Percentiles rank a stretch among this genome's conserved stretches.
Conservation (phyloP, 768 basidiomycete genomes). For the Hortiboletus campestris region DNA sequence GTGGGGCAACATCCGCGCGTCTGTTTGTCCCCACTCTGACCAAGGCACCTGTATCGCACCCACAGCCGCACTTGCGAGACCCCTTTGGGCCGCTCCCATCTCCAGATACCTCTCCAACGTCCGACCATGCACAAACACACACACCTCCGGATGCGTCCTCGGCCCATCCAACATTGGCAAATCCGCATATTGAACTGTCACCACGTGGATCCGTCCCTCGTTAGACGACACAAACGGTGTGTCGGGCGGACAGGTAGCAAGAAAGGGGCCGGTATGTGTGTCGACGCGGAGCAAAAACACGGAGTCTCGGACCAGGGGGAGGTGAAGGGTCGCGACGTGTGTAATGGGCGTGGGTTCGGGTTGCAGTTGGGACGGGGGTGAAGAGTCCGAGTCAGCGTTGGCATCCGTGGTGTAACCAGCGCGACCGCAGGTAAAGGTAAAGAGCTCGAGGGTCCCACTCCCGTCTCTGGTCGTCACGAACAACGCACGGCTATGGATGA, state of each 20-base stretch:
- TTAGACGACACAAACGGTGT: slow-evolving; percentile 28
- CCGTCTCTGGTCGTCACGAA: slow-evolving; percentile 37
- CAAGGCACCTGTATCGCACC: slow-evolving; percentile 26
- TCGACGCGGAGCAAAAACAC: slow-evolving; percentile 17
- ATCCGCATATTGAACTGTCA: slow-evolving; percentile 25
- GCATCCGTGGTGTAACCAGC: too few species aligned
- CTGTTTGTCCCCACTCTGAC: slow-evolving; percentile 38
- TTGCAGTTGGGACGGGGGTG: neutral
- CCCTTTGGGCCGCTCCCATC: neutral
- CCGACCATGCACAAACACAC: slow-evolving; percentile 36
- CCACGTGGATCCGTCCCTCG: slow-evolving; percentile 21
- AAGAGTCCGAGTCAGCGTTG: neutral
- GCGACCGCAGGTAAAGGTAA: slow-evolving; percentile 32
- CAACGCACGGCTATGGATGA: slow-evolving; percentile 44
- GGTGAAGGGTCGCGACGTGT: slow-evolving; percentile 19
- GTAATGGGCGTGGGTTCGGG: neutral
- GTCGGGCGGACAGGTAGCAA: slow-evolving; percentile 21
- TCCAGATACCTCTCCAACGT: slow-evolving; percentile 22
- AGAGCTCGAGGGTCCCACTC: slow-evolving; percentile 43
- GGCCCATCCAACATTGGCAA: neutral
- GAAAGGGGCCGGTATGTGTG: slow-evolving; percentile 37
- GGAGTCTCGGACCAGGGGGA: slow-evolving; percentile 9
- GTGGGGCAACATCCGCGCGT: slow-evolving; percentile 35
- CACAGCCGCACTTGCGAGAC: neutral
- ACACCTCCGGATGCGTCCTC: slow-evolving; percentile 13